phyloP scores from a whole-genome alignment of 192 early-diverging fungal genomes.

The Backusella psychrophila region DNA sequence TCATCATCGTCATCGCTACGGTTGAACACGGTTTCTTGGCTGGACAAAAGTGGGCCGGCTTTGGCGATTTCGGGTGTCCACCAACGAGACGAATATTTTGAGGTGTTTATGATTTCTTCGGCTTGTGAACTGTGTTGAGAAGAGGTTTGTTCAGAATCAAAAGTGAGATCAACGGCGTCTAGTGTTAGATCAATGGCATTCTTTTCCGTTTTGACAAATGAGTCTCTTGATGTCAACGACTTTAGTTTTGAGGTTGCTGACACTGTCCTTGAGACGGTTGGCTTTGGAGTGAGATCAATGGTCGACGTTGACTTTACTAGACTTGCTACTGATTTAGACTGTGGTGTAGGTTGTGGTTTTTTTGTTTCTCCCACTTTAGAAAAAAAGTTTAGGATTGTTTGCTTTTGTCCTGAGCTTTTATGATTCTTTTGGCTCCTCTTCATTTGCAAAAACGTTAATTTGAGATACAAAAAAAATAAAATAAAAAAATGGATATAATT shows the following conservation, averaged over 20 bases:
- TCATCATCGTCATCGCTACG: background rate
- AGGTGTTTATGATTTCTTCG: slow-evolving; percentile 2
- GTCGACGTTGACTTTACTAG: background rate
- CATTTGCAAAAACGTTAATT: background rate
- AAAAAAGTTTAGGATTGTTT: background rate
- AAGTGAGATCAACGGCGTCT: background rate
- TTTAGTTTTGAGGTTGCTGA: background rate
- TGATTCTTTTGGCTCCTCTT: background rate
- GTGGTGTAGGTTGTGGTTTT: background rate
- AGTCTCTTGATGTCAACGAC: background rate
- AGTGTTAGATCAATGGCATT: background rate
- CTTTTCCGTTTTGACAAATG: background rate
- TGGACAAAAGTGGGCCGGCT: background rate
- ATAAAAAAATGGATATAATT: background rate
- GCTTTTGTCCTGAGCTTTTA: background rate
- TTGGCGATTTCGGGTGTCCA: background rate
- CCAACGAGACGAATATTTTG: background rate
- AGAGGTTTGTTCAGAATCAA: background rate
- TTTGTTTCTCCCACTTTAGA: background rate
- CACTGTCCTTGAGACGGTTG: background rate
- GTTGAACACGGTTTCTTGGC: background rate
- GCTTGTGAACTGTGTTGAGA: background rate
- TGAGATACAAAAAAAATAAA: background rate
- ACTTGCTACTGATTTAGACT: background rate
- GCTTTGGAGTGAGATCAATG: background rate